These are phyloP conservation scores for Waltergamsia citrina DNA, from an alignment of 2,329 filamentous ascomycete species.

Conservation along the genomic window DNA sequence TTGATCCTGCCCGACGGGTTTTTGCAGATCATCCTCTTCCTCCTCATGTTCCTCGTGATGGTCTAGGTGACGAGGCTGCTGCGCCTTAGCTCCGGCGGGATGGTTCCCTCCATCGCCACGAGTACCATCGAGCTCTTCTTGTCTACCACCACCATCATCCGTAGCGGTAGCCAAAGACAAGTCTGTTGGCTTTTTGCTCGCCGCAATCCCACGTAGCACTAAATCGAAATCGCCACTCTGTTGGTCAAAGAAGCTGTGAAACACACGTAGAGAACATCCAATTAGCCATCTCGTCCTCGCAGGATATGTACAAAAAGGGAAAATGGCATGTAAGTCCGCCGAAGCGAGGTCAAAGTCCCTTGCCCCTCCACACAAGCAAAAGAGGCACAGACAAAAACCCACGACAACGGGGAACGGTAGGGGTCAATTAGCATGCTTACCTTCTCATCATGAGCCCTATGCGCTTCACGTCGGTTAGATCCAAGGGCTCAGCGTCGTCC, in stretches of 20 bases:
- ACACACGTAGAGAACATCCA: conserved; percentile 12
- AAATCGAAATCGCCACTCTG: conserved; percentile 58
- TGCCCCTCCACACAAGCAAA: neutral
- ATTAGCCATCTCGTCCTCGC: neutral
- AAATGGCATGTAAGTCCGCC: neutral
- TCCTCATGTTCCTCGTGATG: too few relatives aligned
- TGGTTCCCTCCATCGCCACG: too few relatives aligned
- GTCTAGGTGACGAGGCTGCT: too few relatives aligned
- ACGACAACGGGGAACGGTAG: neutral
- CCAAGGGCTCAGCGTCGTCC: conserved; percentile 48
- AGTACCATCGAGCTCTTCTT: too few relatives aligned
- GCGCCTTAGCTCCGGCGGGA: too few relatives aligned
- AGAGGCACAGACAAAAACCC: neutral
- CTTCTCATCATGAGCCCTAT: conserved; percentile 76
- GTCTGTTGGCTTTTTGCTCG: conserved; percentile 5
- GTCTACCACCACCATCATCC: too few relatives aligned
- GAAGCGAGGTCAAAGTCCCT: neutral
- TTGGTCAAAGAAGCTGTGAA: conserved; percentile 63
- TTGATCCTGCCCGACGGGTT: too few relatives aligned
- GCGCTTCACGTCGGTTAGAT: conserved; percentile 51
- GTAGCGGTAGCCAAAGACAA: too few relatives aligned
- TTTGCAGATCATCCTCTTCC: too few relatives aligned
- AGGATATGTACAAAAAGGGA: neutral
- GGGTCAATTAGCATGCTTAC: conserved; percentile 29
- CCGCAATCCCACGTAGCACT: conserved; percentile 18